These are phyloP conservation scores for Bruguiera gymnorhiza DNA, from an alignment of 345 rosid species.

Conservation along the genomic window DNA sequence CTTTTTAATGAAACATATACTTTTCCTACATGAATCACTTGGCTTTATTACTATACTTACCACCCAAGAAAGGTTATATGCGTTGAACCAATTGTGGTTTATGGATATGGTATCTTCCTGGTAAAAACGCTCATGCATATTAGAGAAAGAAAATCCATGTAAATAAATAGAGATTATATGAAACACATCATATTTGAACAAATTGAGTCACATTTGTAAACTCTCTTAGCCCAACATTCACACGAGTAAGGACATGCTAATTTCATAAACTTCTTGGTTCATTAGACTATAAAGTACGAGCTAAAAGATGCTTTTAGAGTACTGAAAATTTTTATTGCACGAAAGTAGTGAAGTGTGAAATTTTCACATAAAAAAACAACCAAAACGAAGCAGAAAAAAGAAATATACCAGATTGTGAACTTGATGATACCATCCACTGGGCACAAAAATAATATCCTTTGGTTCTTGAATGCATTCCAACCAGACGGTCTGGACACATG, in stretches of 20 bases:
- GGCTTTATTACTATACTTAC: slow-evolving; percentile 41
- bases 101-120: slow-evolving; percentile 94
- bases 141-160: slow-evolving; percentile 3
- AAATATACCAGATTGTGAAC: slow-evolving; percentile 76
- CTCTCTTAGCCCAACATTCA: too few species aligned
- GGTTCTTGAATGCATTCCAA: slow-evolving; percentile 70
- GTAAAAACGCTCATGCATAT: slow-evolving; percentile 23
- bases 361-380: neutral
- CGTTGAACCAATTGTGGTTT: slow-evolving; percentile 96
- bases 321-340: neutral
- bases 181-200: neutral
- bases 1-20: slow-evolving; percentile 10
- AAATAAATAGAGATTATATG: neutral
- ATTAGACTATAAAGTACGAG: neutral
- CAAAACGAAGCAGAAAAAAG: slow-evolving; percentile 2
- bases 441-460: slow-evolving; percentile 77
- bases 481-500: slow-evolving; percentile 67
- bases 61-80: slow-evolving; percentile 77
- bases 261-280: neutral
- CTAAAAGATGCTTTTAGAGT: neutral
- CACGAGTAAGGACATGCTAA: neutral
- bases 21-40: slow-evolving; percentile 8
- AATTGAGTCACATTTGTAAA: neutral
- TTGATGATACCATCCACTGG: slow-evolving; percentile 99
- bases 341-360: neutral